Evolutionary conservation across 495 filamentous ascomycete species (phyloP).

Genomic region (Rostrohypoxylon terebratum): DNA sequence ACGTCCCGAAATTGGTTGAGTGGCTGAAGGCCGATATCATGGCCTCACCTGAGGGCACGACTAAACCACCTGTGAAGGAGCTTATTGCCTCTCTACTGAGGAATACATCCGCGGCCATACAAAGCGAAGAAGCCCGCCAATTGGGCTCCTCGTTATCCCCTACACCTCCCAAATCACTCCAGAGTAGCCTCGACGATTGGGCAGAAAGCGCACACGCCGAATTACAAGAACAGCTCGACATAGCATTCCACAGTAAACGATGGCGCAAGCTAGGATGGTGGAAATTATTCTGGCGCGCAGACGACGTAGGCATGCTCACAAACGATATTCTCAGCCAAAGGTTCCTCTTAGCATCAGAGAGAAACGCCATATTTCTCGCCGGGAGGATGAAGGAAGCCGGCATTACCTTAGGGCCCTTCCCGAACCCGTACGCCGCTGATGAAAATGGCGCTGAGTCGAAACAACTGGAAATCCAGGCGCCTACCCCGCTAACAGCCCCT

Average conservation of each 20-base stretch:
- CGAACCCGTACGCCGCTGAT: slow-evolving; percentile 16
- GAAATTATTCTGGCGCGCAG: slow-evolving; percentile 94
- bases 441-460: slow-evolving; percentile 6
- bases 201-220: slow-evolving; percentile 84
- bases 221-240: slow-evolving; percentile 78
- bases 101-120: slow-evolving; percentile 66
- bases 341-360: slow-evolving; percentile 82
- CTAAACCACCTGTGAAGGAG: slow-evolving; percentile 71
- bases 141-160: slow-evolving; percentile 44
- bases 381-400: slow-evolving; percentile 79
- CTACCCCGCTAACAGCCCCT: slow-evolving; percentile 34
- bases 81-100: slow-evolving; percentile 75
- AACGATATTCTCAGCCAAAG: slow-evolving; percentile 77
- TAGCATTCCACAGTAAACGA: slow-evolving; percentile 72
- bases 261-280: slow-evolving; percentile 90
- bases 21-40: slow-evolving; percentile 72
- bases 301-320: slow-evolving; percentile 86
- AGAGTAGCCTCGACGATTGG: slow-evolving; percentile 72
- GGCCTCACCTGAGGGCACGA: slow-evolving; percentile 50
- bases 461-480: slow-evolving; percentile 1
- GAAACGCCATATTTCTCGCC: slow-evolving; percentile 79
- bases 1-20: slow-evolving; percentile 70
- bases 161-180: slow-evolving; percentile 63
- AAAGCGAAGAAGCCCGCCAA: slow-evolving; percentile 59
- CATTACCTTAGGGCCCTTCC: slow-evolving; percentile 57